A percentile compares a stretch with the other conserved stretches of the same genome.
Evolutionary conservation across 495 filamentous ascomycete species (phyloP).

Genomic region (Pyronema domesticum): DNA sequence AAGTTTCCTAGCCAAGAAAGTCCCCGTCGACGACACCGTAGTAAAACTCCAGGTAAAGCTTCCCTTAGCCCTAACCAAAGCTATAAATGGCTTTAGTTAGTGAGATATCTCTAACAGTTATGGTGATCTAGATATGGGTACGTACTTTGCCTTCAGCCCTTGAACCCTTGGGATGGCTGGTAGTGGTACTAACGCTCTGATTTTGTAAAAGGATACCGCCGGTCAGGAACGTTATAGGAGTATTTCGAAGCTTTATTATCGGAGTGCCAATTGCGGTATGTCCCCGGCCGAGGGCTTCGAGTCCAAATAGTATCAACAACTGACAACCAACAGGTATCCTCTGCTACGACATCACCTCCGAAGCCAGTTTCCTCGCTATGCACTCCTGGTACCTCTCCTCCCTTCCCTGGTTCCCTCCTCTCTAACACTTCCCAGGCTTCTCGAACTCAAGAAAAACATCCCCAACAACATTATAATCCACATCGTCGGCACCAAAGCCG

Average conservation of each 20-base stretch:
- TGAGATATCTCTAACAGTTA: neutral
- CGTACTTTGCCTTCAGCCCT: neutral
- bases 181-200: no score
- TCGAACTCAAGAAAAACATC: constrained; percentile 25
- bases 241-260: constrained; percentile 87
- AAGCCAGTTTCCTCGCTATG: constrained; percentile 79
- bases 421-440: constrained; percentile 12
- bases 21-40: constrained; percentile 54
- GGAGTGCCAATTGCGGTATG: constrained; percentile 74
- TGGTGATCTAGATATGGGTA: constrained; percentile 2
- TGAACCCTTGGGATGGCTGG: no score
- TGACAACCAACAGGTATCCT: constrained; percentile 34
- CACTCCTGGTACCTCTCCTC: constrained; percentile 63
- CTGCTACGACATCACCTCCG: constrained; percentile 85
- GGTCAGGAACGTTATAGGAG: constrained; percentile 90
- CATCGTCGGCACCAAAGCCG: constrained; percentile 87
- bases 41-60: constrained; percentile 39
- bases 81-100: neutral
- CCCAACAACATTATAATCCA: constrained; percentile 67
- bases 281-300: neutral
- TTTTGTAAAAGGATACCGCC: constrained; percentile 30
- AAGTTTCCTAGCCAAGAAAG: constrained; percentile 82
- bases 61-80: constrained; percentile 32
- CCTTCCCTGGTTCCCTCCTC: constrained; percentile 22
- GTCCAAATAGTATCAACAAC: neutral